Base-by-base conservation (phyloP, 257 asterid genomes). In the Nicotiana tomentosiformis region DNA sequence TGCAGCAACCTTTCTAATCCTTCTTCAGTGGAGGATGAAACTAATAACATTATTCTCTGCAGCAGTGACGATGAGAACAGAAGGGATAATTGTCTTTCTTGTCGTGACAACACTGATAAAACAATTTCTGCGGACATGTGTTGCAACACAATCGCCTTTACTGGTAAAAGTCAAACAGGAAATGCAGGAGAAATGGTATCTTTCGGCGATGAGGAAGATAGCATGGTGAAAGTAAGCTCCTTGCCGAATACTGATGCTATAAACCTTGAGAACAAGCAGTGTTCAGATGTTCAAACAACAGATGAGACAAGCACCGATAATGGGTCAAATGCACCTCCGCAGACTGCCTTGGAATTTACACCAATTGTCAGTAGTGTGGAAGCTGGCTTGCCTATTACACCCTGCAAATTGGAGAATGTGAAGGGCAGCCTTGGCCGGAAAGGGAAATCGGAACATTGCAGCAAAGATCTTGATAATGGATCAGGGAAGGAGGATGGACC, bases 1-100 rank as follows among this genome's bases (percentile, higher is more conserved):
- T 91, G 90, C 81, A 93, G 99, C 86, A 94, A 92, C 85, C 94
- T 92, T 83, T 96, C 98, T 8, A 94, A 94, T 90, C 98, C 96
- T 81, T 94, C 98, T 32, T 91, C 98, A 0, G 90, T 93, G 51
- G 99, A 95, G 85, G 98, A 95, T 46, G 98, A 92, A 87, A 92
- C 92, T 77, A 90, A 88, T 58, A 88, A 92, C 72, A 84, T 35
- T 67, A 11, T 86, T 84, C 92, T 93, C 33, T 83, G 90, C 89
- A 86, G 89, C 84, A 88, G 81, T 6, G 91, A 82, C 82, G 89
- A 84, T 29, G 90, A 88, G 60, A 86, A 88, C 77, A 82, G 90
- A 84, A 86, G 86, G 57, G 91, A 89, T 20, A 87, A 77, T 79
- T 87, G 86, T 77, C 90, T 67, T 20, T 20, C 88, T 37, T 85